Base-by-base conservation (phyloP, 1,284 basidiomycete species). In the Papiliotrema fonsecae region DNA sequence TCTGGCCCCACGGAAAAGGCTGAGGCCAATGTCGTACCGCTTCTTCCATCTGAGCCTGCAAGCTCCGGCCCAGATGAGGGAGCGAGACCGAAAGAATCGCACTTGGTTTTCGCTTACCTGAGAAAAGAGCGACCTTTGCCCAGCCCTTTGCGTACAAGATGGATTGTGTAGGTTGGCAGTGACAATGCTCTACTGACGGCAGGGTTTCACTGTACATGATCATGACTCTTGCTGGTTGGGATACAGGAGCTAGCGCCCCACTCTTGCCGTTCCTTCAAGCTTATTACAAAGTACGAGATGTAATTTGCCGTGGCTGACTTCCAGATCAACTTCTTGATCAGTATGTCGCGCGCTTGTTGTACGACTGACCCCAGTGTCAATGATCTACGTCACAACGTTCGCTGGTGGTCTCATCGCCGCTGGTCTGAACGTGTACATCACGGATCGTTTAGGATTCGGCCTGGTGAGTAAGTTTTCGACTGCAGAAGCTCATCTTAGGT, bases 141-240 rank as follows among this genome's bases (percentile, higher is more conserved):
- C 4, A 22, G 19, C 7, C 37, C 37, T 10, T 6, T 7, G 4
- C 24, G 41, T 14, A 21, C 28, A n/a, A 26, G 28, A 42, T 42
- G 41, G 41, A 42, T 42, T 4, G 24, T 42, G 41, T 42, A 24
- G 18, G 41, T 28, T 16, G 22, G 11, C 22, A 6, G 14, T n/a
- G 27, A 28, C 22, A 30, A 26, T 9, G 26, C 4, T 6, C 6
- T 6, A 21, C 28, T 27, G 21, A 42, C 1, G 25, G 14, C 26
- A 32, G n/a, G 18, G 35, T 18, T 1, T 10, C 32, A n/a, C n/a
- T 42, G 24, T 27, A 27, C 27, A 10, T 42, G 21, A 42, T 30
- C 26, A 42, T 42, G 41, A 42, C 28, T 7, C 41, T 42, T 4
- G 27, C 24, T 5, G 41, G 41, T 14, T 42, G 41, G 41, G 28